Percentiles rank a stretch among this genome's conserved stretches.
Evolutionary conservation across 2,329 filamentous ascomycete genomes (phyloP).

Genomic region (Penicillium sp.): DNA sequence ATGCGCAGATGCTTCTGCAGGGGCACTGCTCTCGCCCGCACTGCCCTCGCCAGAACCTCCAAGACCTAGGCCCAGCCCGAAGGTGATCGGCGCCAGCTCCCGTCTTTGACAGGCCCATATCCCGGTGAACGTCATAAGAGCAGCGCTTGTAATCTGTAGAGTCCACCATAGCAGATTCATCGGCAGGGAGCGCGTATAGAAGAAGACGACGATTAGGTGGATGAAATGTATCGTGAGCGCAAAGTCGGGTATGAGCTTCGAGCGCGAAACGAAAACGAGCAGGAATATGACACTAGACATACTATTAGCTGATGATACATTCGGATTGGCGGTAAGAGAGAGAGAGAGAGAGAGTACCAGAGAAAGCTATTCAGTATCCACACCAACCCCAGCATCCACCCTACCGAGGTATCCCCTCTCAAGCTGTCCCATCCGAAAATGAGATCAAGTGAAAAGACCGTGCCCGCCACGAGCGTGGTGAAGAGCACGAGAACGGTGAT

Average conservation of each 20-base stretch:
- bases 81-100: constrained; percentile 82
- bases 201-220: constrained; percentile 70
- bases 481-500: constrained; percentile 63
- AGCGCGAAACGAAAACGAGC: constrained; percentile 77
- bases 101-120: constrained; percentile 90
- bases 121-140: constrained; percentile 66
- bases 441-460: constrained; percentile 55
- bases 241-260: constrained; percentile 93
- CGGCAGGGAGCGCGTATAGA: constrained; percentile 76
- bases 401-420: constrained; percentile 64
- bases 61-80: constrained; percentile 56
- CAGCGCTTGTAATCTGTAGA: constrained; percentile 58
- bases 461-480: constrained; percentile 63
- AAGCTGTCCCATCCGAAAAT: constrained; percentile 62
- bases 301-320: background rate
- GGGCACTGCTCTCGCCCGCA: constrained; percentile 12
- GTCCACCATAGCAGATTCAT: constrained; percentile 83
- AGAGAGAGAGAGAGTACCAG: constrained; percentile 47
- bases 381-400: constrained; percentile 65
- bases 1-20: constrained; percentile 10
- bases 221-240: constrained; percentile 82
- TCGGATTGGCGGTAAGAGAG: background rate
- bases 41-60: constrained; percentile 15
- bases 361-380: constrained; percentile 64
- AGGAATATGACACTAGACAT: constrained; percentile 71